phyloP scores from a whole-genome alignment of 1,284 basidiomycete genomes.

The Trichosporon faecale region DNA sequence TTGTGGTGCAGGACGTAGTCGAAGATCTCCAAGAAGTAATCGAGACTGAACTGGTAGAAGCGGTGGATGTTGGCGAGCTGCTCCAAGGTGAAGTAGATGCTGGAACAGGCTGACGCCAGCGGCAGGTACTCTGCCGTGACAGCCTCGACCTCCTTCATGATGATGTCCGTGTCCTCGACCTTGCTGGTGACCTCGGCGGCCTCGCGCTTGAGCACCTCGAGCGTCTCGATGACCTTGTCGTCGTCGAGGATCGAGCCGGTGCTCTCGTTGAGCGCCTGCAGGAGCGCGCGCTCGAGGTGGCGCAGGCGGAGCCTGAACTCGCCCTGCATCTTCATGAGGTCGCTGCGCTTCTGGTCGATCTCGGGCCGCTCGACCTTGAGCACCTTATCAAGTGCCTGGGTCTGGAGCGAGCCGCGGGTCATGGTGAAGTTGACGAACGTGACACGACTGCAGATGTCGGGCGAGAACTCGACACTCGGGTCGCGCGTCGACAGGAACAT shows the following conservation, averaged over 20 bases:
- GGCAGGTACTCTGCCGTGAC: slow-evolving; percentile 94
- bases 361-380: slow-evolving; percentile 96
- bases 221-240: slow-evolving; percentile 96
- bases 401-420: slow-evolving; percentile 96
- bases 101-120: slow-evolving; percentile 91
- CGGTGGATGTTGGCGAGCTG: slow-evolving; percentile 92
- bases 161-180: slow-evolving; percentile 93
- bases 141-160: slow-evolving; percentile 94
- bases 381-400: slow-evolving; percentile 95
- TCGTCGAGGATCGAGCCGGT: slow-evolving; percentile 97
- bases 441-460: slow-evolving; percentile 97
- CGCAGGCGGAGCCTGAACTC: slow-evolving; percentile 92
- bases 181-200: slow-evolving; percentile 94
- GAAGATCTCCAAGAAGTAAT: slow-evolving; percentile 98
- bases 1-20: slow-evolving; percentile 90
- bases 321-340: slow-evolving; percentile 97
- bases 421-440: slow-evolving; percentile 99
- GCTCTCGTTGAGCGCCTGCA: slow-evolving; percentile 96
- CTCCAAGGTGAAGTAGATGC: slow-evolving; percentile 95
- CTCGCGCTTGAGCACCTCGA: slow-evolving; percentile 95
- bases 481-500: slow-evolving; percentile 99
- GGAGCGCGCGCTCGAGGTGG: slow-evolving; percentile 85
- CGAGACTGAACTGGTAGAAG: slow-evolving; percentile 98
- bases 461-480: slow-evolving; percentile 94
- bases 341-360: slow-evolving; percentile 93